phyloP scores from a whole-genome alignment of 208 protist species.

The Leishmania braziliensis region DNA sequence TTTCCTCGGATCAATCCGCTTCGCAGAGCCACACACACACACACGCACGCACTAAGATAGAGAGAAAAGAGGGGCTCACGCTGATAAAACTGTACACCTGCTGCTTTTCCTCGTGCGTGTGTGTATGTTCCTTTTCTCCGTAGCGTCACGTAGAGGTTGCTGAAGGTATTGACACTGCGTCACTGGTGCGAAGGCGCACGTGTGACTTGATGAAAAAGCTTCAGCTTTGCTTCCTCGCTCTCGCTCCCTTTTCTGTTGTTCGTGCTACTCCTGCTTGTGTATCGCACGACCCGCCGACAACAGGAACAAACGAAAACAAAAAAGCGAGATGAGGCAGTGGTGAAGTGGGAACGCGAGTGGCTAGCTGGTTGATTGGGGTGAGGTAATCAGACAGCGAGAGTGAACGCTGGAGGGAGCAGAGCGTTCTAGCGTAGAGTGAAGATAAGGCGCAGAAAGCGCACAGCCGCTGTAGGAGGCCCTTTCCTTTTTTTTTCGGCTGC shows the following conservation, averaged over 20 bases:
- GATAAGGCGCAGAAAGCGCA: not conserved
- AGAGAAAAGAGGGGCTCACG: not conserved
- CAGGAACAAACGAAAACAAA: not conserved
- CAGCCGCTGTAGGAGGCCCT: not conserved
- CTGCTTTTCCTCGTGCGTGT: not conserved
- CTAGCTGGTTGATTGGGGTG: not conserved
- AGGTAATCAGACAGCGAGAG: not conserved
- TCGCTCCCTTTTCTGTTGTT: not conserved
- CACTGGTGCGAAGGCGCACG: not conserved
- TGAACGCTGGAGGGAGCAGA: not conserved
- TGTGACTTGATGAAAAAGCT: not conserved
- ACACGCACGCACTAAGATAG: conserved; percentile 1
- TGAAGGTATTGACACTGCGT: not conserved
- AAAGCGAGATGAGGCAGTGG: not conserved
- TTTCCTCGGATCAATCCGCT: not conserved
- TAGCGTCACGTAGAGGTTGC: not conserved
- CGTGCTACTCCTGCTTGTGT: not conserved
- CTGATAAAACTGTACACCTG: not conserved
- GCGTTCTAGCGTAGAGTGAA: not conserved
- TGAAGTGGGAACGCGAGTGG: not conserved
- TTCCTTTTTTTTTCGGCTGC: not conserved
- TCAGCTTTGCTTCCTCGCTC: not conserved
- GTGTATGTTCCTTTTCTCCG: not conserved
- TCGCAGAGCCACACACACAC: not conserved
- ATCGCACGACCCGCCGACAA: not conserved